Evolutionary conservation across 2,329 filamentous ascomycete species (phyloP).

Genomic region (Xylaria sp.): DNA sequence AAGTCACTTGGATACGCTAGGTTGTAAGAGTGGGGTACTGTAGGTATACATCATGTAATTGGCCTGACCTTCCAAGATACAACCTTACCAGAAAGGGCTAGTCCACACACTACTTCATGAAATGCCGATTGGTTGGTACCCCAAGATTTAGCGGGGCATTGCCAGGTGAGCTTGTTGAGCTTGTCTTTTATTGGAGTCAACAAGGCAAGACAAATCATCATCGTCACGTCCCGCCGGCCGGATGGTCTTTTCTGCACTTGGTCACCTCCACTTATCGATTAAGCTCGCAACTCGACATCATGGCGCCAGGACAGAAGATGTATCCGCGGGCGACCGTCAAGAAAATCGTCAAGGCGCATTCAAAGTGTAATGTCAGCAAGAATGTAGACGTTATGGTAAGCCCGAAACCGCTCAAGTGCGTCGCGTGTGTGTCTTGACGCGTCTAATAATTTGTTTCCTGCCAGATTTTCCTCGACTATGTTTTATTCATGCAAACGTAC

Average conservation of each 20-base stretch:
- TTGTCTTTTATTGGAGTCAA: conserved; percentile 36
- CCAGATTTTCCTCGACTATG: conserved; percentile 86
- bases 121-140: conserved; percentile 31
- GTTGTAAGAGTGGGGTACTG: not conserved
- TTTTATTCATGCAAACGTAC: conserved; percentile 79
- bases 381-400: conserved; percentile 86
- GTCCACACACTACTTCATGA: not conserved
- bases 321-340: conserved; percentile 88
- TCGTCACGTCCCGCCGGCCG: not conserved
- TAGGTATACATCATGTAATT: not conserved
- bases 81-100: conserved; percentile 3
- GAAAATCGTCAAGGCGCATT: conserved; percentile 90
- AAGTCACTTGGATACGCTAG: conserved; percentile 15
- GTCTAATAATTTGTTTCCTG: conserved; percentile 37
- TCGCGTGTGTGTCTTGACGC: conserved; percentile 45
- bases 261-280: not conserved
- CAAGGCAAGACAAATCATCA: conserved; percentile 14
- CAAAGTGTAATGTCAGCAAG: conserved; percentile 81
- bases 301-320: conserved; percentile 75
- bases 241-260: not conserved
- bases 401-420: conserved; percentile 35
- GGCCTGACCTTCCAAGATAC: conserved; percentile 35
- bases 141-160: conserved; percentile 29
- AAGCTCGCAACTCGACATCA: conserved; percentile 46
- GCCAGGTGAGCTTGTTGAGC: not conserved